phyloP scores from a whole-genome alignment of 2,329 filamentous ascomycete species.

The Dothideomycetes sp. region DNA sequence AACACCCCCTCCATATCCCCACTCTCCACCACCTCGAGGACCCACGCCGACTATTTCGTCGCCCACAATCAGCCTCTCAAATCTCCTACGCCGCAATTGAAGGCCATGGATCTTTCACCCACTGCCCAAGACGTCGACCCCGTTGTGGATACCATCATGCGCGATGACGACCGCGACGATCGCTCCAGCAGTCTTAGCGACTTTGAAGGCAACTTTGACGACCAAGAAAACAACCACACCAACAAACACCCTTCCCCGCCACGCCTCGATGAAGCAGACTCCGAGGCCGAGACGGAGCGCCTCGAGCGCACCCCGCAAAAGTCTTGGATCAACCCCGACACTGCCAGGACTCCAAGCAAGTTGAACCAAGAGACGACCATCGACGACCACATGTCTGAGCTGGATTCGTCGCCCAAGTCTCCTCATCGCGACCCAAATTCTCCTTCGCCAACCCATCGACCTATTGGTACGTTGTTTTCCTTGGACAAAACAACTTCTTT shows the following conservation, averaged over 20 bases:
- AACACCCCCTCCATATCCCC: conserved; percentile 22
- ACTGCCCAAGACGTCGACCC: conserved; percentile 3
- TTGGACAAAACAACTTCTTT: too few relatives aligned
- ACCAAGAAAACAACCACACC: conserved; percentile 20
- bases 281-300: conserved; percentile 89
- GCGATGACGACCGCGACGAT: conserved; percentile 16
- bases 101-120: not conserved
- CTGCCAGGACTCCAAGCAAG: conserved; percentile 67
- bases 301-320: conserved; percentile 56
- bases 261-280: conserved; percentile 49
- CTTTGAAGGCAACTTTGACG: conserved; percentile 72
- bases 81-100: not conserved
- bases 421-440: conserved; percentile 1
- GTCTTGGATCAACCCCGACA: conserved; percentile 20
- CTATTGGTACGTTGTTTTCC: conserved; percentile 1
- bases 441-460: conserved; percentile 4
- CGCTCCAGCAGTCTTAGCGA: conserved; percentile 89
- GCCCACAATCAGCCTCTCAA: not conserved
- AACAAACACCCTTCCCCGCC: conserved; percentile 8
- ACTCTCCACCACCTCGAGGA: conserved; percentile 18
- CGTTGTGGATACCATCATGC: conserved; percentile 3
- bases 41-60: conserved; percentile 12
- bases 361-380: conserved; percentile 48
- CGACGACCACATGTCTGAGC: conserved; percentile 29
- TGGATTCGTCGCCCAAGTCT: conserved; percentile 9